phyloP scores from a whole-genome alignment of 192 early-diverging fungal genomes.

The Coemansia pectinata region DNA sequence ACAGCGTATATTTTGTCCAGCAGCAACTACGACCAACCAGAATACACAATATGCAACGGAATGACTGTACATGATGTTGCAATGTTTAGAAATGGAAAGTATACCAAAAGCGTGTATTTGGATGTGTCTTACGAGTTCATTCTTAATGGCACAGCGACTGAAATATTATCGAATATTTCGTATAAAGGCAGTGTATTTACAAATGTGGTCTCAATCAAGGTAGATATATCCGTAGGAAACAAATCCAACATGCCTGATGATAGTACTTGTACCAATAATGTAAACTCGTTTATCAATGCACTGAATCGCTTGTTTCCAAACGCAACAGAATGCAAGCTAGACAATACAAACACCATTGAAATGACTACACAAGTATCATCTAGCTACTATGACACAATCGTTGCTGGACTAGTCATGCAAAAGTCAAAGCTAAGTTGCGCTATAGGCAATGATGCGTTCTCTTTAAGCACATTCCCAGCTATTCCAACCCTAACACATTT shows the following conservation, averaged over 20 bases:
- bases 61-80: background rate
- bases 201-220: background rate
- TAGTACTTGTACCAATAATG: background rate
- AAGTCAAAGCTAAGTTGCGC: background rate
- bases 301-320: background rate
- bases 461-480: background rate
- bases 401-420: background rate
- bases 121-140: background rate
- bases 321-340: background rate
- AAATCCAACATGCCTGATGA: background rate
- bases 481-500: background rate
- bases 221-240: background rate
- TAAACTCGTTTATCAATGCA: background rate
- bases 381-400: background rate
- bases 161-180: background rate
- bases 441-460: background rate
- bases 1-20: background rate
- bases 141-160: background rate
- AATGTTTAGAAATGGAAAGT: background rate
- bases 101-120: background rate
- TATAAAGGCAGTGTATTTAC: background rate
- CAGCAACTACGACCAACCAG: background rate
- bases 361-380: background rate
- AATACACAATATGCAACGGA: background rate
- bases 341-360: background rate